Conservation (phyloP, 2,329 filamentous ascomycete species). For the Venturia pyrina region DNA sequence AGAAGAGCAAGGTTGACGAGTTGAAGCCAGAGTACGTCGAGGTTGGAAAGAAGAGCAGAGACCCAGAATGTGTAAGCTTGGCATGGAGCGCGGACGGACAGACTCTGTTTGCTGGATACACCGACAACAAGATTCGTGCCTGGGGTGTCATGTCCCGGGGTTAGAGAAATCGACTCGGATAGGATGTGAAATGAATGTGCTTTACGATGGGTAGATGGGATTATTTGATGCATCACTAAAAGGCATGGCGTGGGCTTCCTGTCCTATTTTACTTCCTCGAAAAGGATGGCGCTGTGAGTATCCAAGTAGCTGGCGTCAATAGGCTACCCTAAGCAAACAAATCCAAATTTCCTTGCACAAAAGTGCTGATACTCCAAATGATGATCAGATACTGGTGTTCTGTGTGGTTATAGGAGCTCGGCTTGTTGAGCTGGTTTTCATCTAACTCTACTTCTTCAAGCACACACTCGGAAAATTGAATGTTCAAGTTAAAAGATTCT, state of each 20-base stretch:
- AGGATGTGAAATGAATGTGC: not conserved
- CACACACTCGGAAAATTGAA: too few species aligned
- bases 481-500: not conserved
- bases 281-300: not conserved
- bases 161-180: conserved; percentile 6
- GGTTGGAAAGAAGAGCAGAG: conserved; percentile 97
- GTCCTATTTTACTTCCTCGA: conserved; percentile 1
- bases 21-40: conserved; percentile 96
- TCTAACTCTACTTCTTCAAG: too few species aligned
- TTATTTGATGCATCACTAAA: conserved; percentile 4
- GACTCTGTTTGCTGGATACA: conserved; percentile 99
- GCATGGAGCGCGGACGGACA: conserved; percentile 98
- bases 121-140: conserved; percentile 96
- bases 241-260: not conserved
- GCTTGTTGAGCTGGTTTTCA: too few species aligned
- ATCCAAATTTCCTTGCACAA: not conserved
- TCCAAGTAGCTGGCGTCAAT: conserved; percentile 3
- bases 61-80: conserved; percentile 95
- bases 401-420: too few species aligned
- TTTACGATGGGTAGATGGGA: conserved; percentile 6
- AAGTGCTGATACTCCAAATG: not conserved
- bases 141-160: conserved; percentile 95
- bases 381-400: too few species aligned
- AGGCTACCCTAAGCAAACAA: conserved; percentile 5
- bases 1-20: conserved; percentile 99